Conservation (phyloP, 1,284 basidiomycete genomes). For the Rhodotorula sp. region DNA sequence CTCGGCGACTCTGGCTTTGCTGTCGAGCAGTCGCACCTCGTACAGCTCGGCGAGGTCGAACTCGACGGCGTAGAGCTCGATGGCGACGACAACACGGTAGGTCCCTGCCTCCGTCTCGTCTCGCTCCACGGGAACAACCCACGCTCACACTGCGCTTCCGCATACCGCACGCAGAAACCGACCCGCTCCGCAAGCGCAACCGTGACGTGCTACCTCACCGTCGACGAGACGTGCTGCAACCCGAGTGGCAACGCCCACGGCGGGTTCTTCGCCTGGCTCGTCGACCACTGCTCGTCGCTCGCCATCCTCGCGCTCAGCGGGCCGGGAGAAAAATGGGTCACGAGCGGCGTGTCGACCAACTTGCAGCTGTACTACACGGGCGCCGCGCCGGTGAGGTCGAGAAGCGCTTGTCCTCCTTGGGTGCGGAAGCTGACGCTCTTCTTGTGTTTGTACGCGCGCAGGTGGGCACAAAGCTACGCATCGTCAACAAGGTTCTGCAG, state of each 20-base stretch:
- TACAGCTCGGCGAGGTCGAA: conserved; percentile 3
- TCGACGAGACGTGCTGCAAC: conserved; percentile 23
- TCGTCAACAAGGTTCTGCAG: conserved; percentile 32
- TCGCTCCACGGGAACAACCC: background rate
- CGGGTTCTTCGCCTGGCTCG: conserved; percentile 38
- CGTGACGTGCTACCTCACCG: conserved; percentile 13
- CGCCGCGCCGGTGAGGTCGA: conserved; percentile 28
- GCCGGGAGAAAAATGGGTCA: conserved; percentile 24
- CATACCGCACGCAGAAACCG: conserved; percentile 11
- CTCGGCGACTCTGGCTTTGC: conserved; percentile 5
- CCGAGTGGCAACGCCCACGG: conserved; percentile 31
- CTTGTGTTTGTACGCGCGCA: background rate
- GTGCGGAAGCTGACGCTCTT: too few species aligned
- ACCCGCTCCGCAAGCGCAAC: conserved; percentile 8
- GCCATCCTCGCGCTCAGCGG: conserved; percentile 25
- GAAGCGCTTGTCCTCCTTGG: too few species aligned
- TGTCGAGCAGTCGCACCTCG: background rate
- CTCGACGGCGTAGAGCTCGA: conserved; percentile 23
- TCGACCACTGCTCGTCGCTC: conserved; percentile 34
- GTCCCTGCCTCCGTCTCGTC: background rate
- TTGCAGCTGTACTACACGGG: conserved; percentile 29
- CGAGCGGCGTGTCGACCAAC: conserved; percentile 31
- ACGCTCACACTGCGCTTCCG: background rate
- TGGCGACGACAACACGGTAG: conserved; percentile 17
- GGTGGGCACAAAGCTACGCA: conserved; percentile 21